Conservation (phyloP, 352 stramenopile species). For the Globisporangium perplexum region DNA sequence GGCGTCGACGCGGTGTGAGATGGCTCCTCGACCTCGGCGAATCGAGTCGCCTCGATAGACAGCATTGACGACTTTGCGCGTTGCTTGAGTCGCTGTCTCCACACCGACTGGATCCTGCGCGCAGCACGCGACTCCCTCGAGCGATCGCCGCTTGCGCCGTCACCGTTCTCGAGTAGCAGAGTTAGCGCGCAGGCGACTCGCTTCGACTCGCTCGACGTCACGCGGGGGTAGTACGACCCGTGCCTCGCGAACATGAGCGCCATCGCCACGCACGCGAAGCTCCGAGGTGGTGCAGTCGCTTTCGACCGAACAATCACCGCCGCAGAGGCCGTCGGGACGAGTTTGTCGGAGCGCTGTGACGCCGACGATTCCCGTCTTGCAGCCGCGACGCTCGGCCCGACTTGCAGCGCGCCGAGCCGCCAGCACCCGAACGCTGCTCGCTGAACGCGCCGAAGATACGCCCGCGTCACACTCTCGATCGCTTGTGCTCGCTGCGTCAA, state of each 20-base stretch:
- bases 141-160: neutral
- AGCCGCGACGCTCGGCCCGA: neutral
- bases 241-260: slow-evolving; percentile 24
- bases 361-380: neutral
- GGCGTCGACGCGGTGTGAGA: slow-evolving; percentile 1
- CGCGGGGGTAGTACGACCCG: slow-evolving; percentile 13
- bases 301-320: neutral
- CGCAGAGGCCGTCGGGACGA: neutral
- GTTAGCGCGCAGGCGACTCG: neutral
- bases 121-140: slow-evolving; percentile 8
- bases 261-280: slow-evolving; percentile 40
- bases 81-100: slow-evolving; percentile 13
- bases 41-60: neutral
- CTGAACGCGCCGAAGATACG: slow-evolving; percentile 2
- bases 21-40: neutral
- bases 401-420: slow-evolving; percentile 1
- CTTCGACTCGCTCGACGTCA: slow-evolving; percentile 2
- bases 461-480: slow-evolving; percentile 1
- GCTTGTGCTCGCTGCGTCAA: neutral
- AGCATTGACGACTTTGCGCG: neutral
- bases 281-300: slow-evolving; percentile 4
- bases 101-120: slow-evolving; percentile 22
- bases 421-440: slow-evolving; percentile 7
- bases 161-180: slow-evolving; percentile 3
- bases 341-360: neutral